Evolutionary conservation across 257 asterid species (phyloP), one percentile per base, ranked within the genome.

Genomic region (Prunella vulgaris): DNA sequence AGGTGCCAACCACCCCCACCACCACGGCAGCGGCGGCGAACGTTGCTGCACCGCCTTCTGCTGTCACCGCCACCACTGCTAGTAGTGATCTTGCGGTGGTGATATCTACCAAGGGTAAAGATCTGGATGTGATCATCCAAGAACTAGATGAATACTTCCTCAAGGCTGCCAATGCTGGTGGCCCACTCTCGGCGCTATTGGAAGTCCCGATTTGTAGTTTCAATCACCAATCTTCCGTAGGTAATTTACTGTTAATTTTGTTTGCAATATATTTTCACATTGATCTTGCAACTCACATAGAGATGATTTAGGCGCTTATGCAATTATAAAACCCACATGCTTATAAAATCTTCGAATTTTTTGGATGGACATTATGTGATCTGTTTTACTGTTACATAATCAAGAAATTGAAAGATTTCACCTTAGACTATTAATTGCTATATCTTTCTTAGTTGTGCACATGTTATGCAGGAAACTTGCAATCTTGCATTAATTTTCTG

Each of bases 91-190:
- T 84, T 12, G 95, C 96, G 40, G 84, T 89, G 81, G 97, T 89
- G 61, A 93, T 87, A 7, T 89, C 96, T 58, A 83, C 95, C 14
- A 94, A 87, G 76, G 68, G 85, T 24, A 89, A 94, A 77, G 97
- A 94, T 73, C 83, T 94, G 24, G 85, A 78, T 24, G 97, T 85
- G 87, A 89, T 91, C 79, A 84, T 91, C 42, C 82, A 79, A 64
- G 97, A 94, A 64, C 84, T 94, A 7, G 94, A 91, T 78, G 97
- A 91, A 64, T 94, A 89, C 78, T 94, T 94, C 78, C 76, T 89
- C 60, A 84, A 85, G 64, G 95, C 99, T 57, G 96, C 97, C 35
- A 82, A 85, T 79, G 95, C 99, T 9, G 97, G 95, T 69, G 87
- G 78, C 17, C 83, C 87, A 60, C 93, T 92, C 73, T 91, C 99